Evolutionary conservation across 345 rosid species (phyloP).

Genomic region (Syzygium oleosum): DNA sequence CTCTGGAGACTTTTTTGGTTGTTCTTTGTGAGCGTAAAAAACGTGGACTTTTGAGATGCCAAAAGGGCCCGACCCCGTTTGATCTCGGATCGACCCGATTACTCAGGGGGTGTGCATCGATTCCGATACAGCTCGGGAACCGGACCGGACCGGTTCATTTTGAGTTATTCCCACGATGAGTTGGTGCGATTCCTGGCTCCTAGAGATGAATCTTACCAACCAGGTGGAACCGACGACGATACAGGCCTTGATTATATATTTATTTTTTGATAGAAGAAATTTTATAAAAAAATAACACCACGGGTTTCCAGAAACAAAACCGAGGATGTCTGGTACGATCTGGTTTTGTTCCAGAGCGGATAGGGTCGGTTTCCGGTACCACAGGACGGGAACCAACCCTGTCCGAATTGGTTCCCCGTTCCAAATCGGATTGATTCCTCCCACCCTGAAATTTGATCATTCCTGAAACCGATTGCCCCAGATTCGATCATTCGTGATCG

Average conservation of each 20-base stretch:
- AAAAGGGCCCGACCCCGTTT: neutral
- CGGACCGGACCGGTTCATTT: fast-evolving
- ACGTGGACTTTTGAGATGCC: too few relatives aligned
- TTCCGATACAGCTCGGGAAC: neutral
- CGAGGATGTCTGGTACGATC: fast-evolving
- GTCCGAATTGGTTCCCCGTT: fast-evolving
- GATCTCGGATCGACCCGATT: neutral
- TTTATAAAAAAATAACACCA: too few relatives aligned
- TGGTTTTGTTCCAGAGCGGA: too few relatives aligned
- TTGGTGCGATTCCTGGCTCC: fast-evolving
- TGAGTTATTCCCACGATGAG: fast-evolving
- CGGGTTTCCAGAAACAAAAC: fast-evolving
- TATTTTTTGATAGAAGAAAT: too few relatives aligned
- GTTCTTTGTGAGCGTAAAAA: too few relatives aligned
- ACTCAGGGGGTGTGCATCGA: too few relatives aligned
- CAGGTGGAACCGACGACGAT: fast-evolving
- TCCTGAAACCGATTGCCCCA: fast-evolving
- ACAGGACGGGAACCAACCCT: fast-evolving
- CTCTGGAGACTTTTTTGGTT: neutral
- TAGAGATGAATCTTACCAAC: fast-evolving
- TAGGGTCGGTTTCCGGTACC: fast-evolving
- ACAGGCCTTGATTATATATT: fast-evolving
- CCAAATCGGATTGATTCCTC: fast-evolving
- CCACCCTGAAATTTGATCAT: fast-evolving
- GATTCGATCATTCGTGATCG: neutral